Base-by-base conservation (phyloP, 2,329 filamentous ascomycete genomes). In the Emydomyces testavorans region DNA sequence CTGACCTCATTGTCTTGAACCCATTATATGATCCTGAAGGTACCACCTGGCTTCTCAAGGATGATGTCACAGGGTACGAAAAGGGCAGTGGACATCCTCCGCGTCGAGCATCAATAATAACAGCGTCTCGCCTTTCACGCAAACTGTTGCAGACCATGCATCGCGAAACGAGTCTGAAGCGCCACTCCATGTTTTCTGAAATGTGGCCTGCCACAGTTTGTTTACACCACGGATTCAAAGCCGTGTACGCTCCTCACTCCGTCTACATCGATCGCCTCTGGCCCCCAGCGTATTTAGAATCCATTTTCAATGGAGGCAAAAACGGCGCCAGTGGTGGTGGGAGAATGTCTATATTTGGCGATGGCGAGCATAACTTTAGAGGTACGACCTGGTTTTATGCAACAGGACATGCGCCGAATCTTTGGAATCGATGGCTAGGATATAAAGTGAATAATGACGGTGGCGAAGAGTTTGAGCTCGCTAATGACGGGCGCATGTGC, bases 361-460 rank as follows among this genome's bases (percentile, higher is more conserved):
- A 92, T 56, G 75, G 86, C 15, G 89, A 95, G 67, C 86, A 92
- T 65, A 94, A 95, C 64, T 82, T 95, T 61, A 74, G 76, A 46
- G 88, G 89, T 1, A 79, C 87, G 59, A 87, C 82, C 16, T 96
- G 88, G 88, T 95, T 92, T 65, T 95, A 94, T 65, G 85, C 88
- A 56, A 83, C 84, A 0, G 79, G 80, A 1, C 94, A 94, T 60
- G 80, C 85, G 5, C 77, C 80, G 2, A 86, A 86, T 54, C 60
- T 96, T 59, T 95, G 92, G 71, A 75, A 79, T 42, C 75, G 87
- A 52, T 96, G 90, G 90, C 68, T 94, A 29, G 89, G 88, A 1
- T 79, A 90, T 58, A 79, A 77, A 54, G 82, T 90, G 29, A 80
- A 86, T 60, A 83, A 85, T 55, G 82, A 38, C 16, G 83, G 83